These are phyloP conservation scores for Adansonia madagascariensis DNA, from an alignment of 441 rosid genomes.

Conservation along the genomic window DNA sequence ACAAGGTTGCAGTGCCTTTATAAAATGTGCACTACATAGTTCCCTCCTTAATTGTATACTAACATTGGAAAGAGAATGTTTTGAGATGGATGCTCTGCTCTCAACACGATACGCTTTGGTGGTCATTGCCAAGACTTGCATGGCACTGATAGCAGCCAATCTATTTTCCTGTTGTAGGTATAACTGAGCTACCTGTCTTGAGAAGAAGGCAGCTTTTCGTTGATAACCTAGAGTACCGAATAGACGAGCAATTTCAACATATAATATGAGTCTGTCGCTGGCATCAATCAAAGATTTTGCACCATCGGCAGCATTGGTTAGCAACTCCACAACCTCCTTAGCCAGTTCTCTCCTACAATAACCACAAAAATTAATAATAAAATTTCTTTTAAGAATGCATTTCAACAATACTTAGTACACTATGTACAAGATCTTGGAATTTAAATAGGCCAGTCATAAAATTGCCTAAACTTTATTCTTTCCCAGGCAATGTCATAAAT, in stretches of 20 bases:
- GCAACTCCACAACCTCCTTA: constrained; percentile 87
- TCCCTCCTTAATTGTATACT: constrained; percentile 21
- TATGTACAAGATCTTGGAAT: background rate
- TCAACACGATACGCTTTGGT: constrained; percentile 91
- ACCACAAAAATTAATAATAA: constrained; percentile 20
- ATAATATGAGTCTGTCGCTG: constrained; percentile 83
- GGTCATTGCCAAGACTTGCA: constrained; percentile 96
- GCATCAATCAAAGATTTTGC: constrained; percentile 96
- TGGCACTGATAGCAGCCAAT: constrained; percentile 91
- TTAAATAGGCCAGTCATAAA: background rate
- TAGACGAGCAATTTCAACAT: constrained; percentile 88
- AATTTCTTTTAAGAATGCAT: background rate
- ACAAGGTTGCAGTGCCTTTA: background rate
- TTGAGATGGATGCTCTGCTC: constrained; percentile 75
- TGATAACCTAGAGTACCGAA: constrained; percentile 91
- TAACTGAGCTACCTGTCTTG: constrained; percentile 96
- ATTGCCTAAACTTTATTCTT: background rate
- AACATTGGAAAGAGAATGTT: constrained; percentile 47
- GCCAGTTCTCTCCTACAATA: constrained; percentile 75
- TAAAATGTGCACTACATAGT: background rate
- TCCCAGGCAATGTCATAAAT: background rate
- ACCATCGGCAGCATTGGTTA: constrained; percentile 95
- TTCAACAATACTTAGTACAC: background rate
- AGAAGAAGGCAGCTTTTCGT: constrained; percentile 94
- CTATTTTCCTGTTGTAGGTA: constrained; percentile 92